Evolutionary conservation across 1,284 basidiomycete species (phyloP), one percentile per base, ranked within the genome.

Genomic region (Cystobasidium slooffiae): DNA sequence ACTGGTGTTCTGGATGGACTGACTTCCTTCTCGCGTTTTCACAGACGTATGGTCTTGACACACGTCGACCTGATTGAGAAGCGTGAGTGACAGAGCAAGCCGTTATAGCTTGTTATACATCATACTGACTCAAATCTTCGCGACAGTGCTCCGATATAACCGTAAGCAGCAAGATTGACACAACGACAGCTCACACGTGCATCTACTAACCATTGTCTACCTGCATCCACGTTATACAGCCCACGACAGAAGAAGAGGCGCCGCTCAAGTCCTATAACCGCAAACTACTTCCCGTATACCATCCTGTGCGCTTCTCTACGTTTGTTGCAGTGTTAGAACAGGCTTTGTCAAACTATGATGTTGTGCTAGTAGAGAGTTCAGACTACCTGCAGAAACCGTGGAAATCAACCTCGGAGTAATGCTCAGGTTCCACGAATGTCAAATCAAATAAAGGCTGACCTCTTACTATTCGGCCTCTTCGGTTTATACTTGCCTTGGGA

Each of bases 1-100:
- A n/a, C n/a, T n/a, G n/a, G n/a, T n/a, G n/a, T n/a, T n/a, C n/a
- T n/a, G n/a, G n/a, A n/a, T n/a, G n/a, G n/a, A n/a, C 47, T 66
- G 20, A 41, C 51, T 31, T 18, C 8, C 6, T 37, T 66, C 39
- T 66, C 39, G 14, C 47, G 41, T 22, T 18, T 41, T 22, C 12
- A 55, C 84, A 87, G 96, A 61, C 88, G 96, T 69, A 99, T 99
- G 96, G 93, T 99, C 12, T 85, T 98, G 72, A 98, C 96, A 0
- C 96, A 99, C 82, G 94, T 97, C 76, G 79, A 79, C 64, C 56
- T 79, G 12, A 79, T 79, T 58, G 79, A 79, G 75, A 79, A 80
- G 62, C 68, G 66, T 68, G 53, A 59, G 66, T 68, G 20, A 31
- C 1, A 14, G 12, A 39, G 22, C 10, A n/a, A 22, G 4, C 20